These are phyloP conservation scores for Mortierella sp. DNA, from an alignment of 371 early-diverging fungal species.

Conservation along the genomic window DNA sequence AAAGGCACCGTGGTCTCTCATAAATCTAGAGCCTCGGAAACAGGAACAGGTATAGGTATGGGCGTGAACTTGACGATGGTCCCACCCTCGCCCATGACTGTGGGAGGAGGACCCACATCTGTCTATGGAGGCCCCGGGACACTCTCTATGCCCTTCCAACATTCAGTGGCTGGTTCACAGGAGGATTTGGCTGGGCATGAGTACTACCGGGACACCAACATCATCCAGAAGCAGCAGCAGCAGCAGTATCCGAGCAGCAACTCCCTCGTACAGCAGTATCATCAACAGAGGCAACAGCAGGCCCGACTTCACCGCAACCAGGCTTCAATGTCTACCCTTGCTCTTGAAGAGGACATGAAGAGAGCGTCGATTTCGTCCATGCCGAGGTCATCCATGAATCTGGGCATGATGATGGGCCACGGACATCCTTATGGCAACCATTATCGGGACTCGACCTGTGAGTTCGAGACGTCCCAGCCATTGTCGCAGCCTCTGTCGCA, in stretches of 20 bases:
- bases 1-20: conserved; percentile 33
- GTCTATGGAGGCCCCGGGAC: conserved; percentile 11
- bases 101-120: too few species aligned
- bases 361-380: conserved; percentile 36
- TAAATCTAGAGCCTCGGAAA: conserved; percentile 24
- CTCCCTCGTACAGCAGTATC: conserved; percentile 13
- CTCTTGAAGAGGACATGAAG: conserved; percentile 42
- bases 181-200: conserved; percentile 40
- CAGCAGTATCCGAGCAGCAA: conserved; percentile 29
- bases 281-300: conserved; percentile 17
- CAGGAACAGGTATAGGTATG: not conserved
- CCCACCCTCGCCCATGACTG: conserved; percentile 10
- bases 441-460: conserved; percentile 5
- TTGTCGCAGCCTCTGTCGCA: not conserved
- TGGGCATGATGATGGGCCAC: conserved; percentile 7
- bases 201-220: conserved; percentile 54
- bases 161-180: conserved; percentile 18
- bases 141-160: not conserved
- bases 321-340: conserved; percentile 24
- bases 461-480: conserved; percentile 8
- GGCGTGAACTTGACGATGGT: too few species aligned
- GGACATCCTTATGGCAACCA: conserved; percentile 9
- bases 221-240: conserved; percentile 37
- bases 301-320: conserved; percentile 22
- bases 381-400: conserved; percentile 21